Base-by-base conservation (phyloP, 306 rosid species). In the Arachis stenosperma region DNA sequence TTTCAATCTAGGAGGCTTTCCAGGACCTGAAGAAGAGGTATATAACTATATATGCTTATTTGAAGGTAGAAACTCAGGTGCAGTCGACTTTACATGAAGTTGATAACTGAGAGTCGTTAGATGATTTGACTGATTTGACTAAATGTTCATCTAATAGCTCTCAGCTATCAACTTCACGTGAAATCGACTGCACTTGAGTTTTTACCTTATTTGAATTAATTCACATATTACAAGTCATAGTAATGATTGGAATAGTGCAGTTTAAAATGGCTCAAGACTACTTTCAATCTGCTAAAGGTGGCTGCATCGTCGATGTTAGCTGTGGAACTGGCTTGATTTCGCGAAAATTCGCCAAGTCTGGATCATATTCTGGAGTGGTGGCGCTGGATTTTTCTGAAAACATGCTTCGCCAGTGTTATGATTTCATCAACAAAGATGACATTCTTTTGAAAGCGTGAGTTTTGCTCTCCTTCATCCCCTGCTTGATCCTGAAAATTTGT, bases 11-110 rank as follows among this genome's bases (percentile, higher is more conserved):
- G 86, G 92, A 60, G 99, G 99, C 50, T 94, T 91, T 81, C 97
- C 96, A 4, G 97, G 99, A 76, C 96, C 84, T 43, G 97, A 89
- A 80, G 95, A 89, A 87, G 98, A 94, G 94, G 98, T 89, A 73
- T 43, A 74, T 63, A 50, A 69, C 67, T 69, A 62, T 48, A 43
- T 37, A 10, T 48, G 17, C 12, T 48, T 13, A 13, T 48, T 48
- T 48, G 1, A 48, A 36, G n/a, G n/a, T n/a, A n/a, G n/a, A n/a
- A n/a, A n/a, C n/a, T n/a, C n/a, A n/a, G n/a, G n/a, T n/a, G n/a
- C n/a, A n/a, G n/a, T n/a, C n/a, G n/a, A n/a, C n/a, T n/a, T n/a
- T n/a, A n/a, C n/a, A n/a, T n/a, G n/a, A n/a, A n/a, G n/a, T n/a
- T n/a, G n/a, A n/a, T n/a, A n/a, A n/a, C n/a, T n/a, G n/a, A n/a